phyloP scores from a whole-genome alignment of 2,329 filamentous ascomycete species.

The Clarireedia paspali region DNA sequence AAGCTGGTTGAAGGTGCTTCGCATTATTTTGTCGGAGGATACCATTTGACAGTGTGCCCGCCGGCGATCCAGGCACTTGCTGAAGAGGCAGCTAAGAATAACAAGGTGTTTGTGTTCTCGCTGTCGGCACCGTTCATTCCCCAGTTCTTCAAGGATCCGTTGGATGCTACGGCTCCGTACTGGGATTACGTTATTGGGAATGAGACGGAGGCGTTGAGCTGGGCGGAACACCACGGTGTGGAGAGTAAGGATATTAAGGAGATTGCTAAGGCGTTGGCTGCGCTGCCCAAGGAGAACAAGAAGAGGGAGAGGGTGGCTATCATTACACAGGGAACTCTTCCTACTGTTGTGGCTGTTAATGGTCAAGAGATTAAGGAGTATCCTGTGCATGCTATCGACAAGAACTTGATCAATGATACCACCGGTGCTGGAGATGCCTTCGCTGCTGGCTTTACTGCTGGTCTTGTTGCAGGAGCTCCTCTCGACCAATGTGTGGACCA shows the following conservation, averaged over 20 bases:
- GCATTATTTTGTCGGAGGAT: slow-evolving; percentile 89
- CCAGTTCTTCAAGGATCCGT: slow-evolving; percentile 94
- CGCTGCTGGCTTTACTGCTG: slow-evolving; percentile 86
- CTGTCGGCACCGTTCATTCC: slow-evolving; percentile 93
- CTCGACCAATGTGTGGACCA: slow-evolving; percentile 76
- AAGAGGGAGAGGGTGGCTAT: slow-evolving; percentile 79
- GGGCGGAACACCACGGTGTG: slow-evolving; percentile 74
- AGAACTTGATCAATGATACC: slow-evolving; percentile 83
- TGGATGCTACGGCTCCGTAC: slow-evolving; percentile 81
- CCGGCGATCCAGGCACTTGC: slow-evolving; percentile 83
- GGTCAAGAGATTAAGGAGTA: slow-evolving; percentile 66
- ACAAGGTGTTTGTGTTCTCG: slow-evolving; percentile 90
- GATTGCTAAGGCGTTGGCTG: slow-evolving; percentile 79
- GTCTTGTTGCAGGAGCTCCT: slow-evolving; percentile 75
- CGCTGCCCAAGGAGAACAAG: slow-evolving; percentile 85
- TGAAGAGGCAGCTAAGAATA: slow-evolving; percentile 77
- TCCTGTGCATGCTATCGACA: slow-evolving; percentile 71
- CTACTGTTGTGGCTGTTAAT: slow-evolving; percentile 77
- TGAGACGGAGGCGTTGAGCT: slow-evolving; percentile 87
- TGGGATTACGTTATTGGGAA: slow-evolving; percentile 97
- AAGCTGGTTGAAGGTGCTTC: slow-evolving; percentile 80
- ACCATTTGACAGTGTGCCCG: slow-evolving; percentile 94
- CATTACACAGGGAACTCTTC: slow-evolving; percentile 89
- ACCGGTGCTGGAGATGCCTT: slow-evolving; percentile 97
- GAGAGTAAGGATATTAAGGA: slow-evolving; percentile 70